Evolutionary conservation across 1,139 yeast species (phyloP), one percentile per base, ranked within the genome.

Genomic region (Magnusiomyces fungicola): DNA sequence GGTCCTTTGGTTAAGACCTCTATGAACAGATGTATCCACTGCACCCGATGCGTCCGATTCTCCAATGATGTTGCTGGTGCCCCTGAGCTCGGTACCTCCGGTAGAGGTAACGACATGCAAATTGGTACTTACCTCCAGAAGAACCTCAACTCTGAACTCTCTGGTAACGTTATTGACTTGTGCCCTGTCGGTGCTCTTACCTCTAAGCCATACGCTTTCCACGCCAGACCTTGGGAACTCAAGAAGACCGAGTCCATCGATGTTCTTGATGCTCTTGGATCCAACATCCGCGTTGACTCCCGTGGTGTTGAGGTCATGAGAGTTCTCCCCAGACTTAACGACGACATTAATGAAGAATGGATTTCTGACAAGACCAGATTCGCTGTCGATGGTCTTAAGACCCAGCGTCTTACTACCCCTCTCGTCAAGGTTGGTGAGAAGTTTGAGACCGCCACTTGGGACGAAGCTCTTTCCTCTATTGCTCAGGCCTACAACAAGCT

Each of bases 161-260:
- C 92, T 43, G 96, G 95, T 65, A 87, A 87, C 71, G 83, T 87
- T 59, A 79, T 87, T 59, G 96, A 87, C 66, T 75, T 87, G 61
- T 87, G 96, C 72, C 96, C 96, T 34, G 96, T 87, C 55, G 96
- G 96, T 61, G 96, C 96, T 2, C 79, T 87, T 62, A 86, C 95
- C 45, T 81, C 89, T 30, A 87, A 87, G 69, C 96, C 96, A 40
- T 86, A 87, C 63, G 90, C 95, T 23, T 87, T 87, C 75, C 82
- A 80, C 66, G 95, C 95, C 19, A 80, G 96, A 69, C 95, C 96
- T 41, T 87, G 96, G 96, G 96, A 87, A 70, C 78, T 87, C 66
- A 87, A 86, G 74, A 81, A 87, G 74, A 85, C 95, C 48, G 96
- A 87, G 69, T 77, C 92, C 49, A 79, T 87, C 61, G 96, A 87